Evolutionary conservation across 129 eudicot genomes (phyloP), one percentile per base, ranked within the genome.

Genomic region (Saposhnikovia divaricata): DNA sequence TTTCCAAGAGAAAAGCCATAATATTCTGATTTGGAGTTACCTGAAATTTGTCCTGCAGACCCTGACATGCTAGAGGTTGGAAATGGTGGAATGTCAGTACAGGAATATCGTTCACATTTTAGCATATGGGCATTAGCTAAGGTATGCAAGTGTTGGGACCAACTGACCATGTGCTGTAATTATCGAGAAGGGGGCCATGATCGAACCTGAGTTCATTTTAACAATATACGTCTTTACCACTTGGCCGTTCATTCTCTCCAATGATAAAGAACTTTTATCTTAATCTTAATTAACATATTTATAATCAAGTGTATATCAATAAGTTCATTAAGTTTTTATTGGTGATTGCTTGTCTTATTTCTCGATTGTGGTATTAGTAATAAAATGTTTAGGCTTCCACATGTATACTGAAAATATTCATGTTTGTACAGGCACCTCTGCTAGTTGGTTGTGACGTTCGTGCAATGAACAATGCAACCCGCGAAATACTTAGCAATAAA

Each of bases 11-110:
- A 61, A n/a, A 61, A n/a, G 69, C 5, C 69, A 61, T 59, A 25
- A 61, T 13, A 6, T 37, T 11, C 37, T 46, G n/a, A 74, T 14
- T 16, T 74, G 39, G 23, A 74, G 13, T n/a, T 46, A 2, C n/a
- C 34, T 27, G 59, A 0, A 12, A 45, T 12, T 74, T 74, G 40
- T 46, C 8, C 34, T 39, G 25, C 79, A 94, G 98, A 94, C 84
- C 98, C 98, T 38, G 98, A 94, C 81, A 94, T 94, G 98, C 83
- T 94, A 77, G 98, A 94, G 81, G 92, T 94, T 44, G 98, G 98
- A 13, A 94, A 94, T 78, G 98, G 98, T 81, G 96, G 96, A 68
- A 94, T 94, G 98, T 88, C 86, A 7, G 72, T 77, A 0, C 88
- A 81, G 70, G 98, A 94, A 88, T 94, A 94, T 75, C 97, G 98